Evolutionary conservation across 768 basidiomycete genomes (phyloP).

Genomic region (Serendipita vermifera): DNA sequence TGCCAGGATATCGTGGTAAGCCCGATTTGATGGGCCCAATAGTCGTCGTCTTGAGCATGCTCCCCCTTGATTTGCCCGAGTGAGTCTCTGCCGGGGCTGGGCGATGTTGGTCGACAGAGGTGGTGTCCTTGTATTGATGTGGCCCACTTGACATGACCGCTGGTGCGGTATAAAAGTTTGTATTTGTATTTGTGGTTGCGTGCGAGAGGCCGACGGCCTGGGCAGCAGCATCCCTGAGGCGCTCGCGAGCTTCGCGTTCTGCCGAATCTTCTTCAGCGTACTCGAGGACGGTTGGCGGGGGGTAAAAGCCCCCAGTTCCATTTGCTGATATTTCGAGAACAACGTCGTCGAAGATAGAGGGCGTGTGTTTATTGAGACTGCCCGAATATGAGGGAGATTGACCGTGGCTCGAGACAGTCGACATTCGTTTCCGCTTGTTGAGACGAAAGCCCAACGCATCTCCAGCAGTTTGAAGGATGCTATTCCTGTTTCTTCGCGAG

Average conservation of each 20-base stretch:
- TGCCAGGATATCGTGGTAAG: constrained; percentile 54
- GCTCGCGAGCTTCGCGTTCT: constrained; percentile 62
- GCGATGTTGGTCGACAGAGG: background rate
- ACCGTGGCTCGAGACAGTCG: too few species aligned
- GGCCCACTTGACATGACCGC: background rate
- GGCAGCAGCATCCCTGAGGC: constrained; percentile 62
- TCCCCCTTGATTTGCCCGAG: too few species aligned
- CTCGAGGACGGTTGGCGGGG: background rate
- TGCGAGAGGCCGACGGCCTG: constrained; percentile 59
- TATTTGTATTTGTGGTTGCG: constrained; percentile 31
- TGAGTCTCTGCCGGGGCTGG: constrained; percentile 11
- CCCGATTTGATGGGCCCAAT: too few species aligned
- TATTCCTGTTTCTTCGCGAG: constrained; percentile 4
- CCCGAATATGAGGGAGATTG: too few species aligned
- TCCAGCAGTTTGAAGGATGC: constrained; percentile 7
- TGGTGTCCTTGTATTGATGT: constrained; percentile 7
- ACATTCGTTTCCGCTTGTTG: constrained; percentile 1
- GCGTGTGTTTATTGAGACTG: background rate
- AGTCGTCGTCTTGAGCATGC: too few species aligned
- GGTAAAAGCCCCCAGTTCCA: background rate
- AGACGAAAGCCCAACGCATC: background rate
- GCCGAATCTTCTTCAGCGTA: constrained; percentile 42
- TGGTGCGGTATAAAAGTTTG: background rate
- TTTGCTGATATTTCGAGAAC: background rate
- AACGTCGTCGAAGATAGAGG: background rate